These are phyloP conservation scores for Lagenaria siceraria DNA, from an alignment of 306 rosid genomes.

Conservation along the genomic window DNA sequence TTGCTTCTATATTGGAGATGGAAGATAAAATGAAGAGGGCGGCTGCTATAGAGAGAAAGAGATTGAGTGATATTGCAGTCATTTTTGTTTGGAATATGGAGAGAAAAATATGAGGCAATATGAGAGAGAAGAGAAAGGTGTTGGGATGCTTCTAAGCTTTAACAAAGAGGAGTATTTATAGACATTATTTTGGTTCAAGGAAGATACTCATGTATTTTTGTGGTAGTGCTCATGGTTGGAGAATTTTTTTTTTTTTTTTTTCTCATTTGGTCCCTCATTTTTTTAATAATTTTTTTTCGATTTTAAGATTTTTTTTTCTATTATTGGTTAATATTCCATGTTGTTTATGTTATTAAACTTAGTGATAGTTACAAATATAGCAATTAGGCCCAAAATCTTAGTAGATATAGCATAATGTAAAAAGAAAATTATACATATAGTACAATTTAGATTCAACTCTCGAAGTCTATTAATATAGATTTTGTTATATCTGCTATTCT, in stretches of 20 bases:
- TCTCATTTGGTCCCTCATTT: background rate
- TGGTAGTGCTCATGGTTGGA: background rate
- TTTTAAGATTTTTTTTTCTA: too few relatives aligned
- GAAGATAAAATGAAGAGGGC: slow-evolving; percentile 25
- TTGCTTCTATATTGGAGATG: slow-evolving; percentile 19
- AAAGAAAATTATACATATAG: too few relatives aligned
- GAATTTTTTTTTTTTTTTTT: too few relatives aligned
- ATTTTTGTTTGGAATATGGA: slow-evolving; percentile 2
- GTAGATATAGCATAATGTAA: too few relatives aligned
- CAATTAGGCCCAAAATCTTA: too few relatives aligned
- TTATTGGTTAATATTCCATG: too few relatives aligned
- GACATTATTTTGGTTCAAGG: slow-evolving; percentile 1
- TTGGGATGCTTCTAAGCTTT: slow-evolving; percentile 16
- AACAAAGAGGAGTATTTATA: slow-evolving; percentile 30
- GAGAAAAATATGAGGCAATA: background rate
- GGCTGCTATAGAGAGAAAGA: background rate
- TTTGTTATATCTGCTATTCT: too few relatives aligned
- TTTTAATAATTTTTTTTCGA: too few relatives aligned
- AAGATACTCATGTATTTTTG: background rate
- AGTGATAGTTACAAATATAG: too few relatives aligned
- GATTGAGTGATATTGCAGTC: slow-evolving; percentile 36
- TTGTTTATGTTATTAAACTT: too few relatives aligned
- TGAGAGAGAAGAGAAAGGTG: background rate
- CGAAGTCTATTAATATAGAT: too few relatives aligned
- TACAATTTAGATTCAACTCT: too few relatives aligned